phyloP scores from a whole-genome alignment of 1,139 yeast genomes.

The Kodamaea ohmeri region DNA sequence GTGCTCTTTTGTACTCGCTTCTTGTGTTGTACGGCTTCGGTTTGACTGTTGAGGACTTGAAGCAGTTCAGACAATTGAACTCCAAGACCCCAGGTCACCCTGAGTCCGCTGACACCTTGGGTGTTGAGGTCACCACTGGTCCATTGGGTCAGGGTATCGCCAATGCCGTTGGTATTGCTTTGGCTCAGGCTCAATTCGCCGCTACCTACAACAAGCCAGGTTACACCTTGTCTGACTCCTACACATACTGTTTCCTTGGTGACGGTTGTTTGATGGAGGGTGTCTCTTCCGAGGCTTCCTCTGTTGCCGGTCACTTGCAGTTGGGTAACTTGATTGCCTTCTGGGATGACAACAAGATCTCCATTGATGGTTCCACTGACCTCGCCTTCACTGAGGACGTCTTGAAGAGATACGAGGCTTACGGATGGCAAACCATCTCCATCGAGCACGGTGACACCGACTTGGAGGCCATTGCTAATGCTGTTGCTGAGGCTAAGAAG shows the following conservation, averaged over 20 bases:
- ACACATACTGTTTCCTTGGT: constrained; percentile 82
- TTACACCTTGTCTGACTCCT: constrained; percentile 65
- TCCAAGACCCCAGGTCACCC: constrained; percentile 99
- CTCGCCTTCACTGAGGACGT: constrained; percentile 97
- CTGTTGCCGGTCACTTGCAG: constrained; percentile 95
- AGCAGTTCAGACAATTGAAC: constrained; percentile 84
- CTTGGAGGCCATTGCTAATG: constrained; percentile 66
- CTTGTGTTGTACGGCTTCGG: constrained; percentile 86
- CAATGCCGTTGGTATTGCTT: constrained; percentile 95
- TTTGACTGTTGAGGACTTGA: constrained; percentile 79
- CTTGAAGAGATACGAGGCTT: constrained; percentile 76
- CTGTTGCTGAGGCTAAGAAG: constrained; percentile 69
- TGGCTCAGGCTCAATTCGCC: constrained; percentile 90
- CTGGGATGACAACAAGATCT: constrained; percentile 96
- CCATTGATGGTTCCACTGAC: constrained; percentile 92
- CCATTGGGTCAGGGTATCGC: constrained; percentile 98
- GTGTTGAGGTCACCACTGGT: constrained; percentile 97
- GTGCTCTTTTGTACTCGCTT: constrained; percentile 84
- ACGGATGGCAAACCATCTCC: constrained; percentile 89
- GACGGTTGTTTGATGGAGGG: constrained; percentile 99
- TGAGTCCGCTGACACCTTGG: constrained; percentile 72
- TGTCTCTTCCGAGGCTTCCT: constrained; percentile 90
- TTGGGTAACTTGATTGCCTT: constrained; percentile 91
- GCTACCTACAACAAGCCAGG: constrained; percentile 93
- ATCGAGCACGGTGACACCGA: constrained; percentile 84